phyloP scores from a whole-genome alignment of 2,329 filamentous ascomycete genomes.

The Microdochium trichocladiopsis region DNA sequence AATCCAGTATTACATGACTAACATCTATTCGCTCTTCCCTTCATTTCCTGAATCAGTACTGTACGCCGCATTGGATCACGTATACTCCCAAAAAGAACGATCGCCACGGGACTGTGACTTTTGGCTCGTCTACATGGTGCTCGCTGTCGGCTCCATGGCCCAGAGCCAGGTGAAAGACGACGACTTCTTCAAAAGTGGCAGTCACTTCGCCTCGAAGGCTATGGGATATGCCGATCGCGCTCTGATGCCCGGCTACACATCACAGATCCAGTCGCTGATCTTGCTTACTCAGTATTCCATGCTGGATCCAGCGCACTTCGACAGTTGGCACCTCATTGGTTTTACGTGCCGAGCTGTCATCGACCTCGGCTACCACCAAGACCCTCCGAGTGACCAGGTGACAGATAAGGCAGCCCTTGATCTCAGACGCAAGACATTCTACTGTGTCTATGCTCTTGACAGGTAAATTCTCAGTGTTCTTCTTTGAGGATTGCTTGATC shows the following conservation, averaged over 20 bases:
- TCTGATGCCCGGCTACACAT: constrained; percentile 74
- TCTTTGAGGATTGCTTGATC: not conserved
- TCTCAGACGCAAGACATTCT: constrained; percentile 75
- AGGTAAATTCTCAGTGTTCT: constrained; percentile 42
- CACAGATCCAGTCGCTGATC: constrained; percentile 80
- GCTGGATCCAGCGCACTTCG: constrained; percentile 84
- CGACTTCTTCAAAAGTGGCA: constrained; percentile 49
- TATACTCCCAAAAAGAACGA: constrained; percentile 66
- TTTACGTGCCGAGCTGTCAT: constrained; percentile 82
- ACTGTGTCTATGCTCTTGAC: constrained; percentile 85
- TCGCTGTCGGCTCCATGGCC: constrained; percentile 73
- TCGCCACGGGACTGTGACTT: constrained; percentile 63
- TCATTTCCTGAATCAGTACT: constrained; percentile 76
- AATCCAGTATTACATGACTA: constrained; percentile 78
- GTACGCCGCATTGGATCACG: constrained; percentile 69
- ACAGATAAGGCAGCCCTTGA: constrained; percentile 66
- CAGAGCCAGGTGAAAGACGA: constrained; percentile 65
- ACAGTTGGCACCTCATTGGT: constrained; percentile 89
- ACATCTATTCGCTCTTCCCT: constrained; percentile 73
- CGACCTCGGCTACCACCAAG: constrained; percentile 89
- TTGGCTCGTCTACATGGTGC: constrained; percentile 83
- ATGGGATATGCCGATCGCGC: constrained; percentile 75
- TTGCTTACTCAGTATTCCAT: constrained; percentile 85
- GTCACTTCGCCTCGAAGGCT: constrained; percentile 54
- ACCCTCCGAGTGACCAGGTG: constrained; percentile 65